Evolutionary conservation across 2,329 filamentous ascomycete species (phyloP), one percentile per base, ranked within the genome.

Genomic region (Calonectria naviculata): DNA sequence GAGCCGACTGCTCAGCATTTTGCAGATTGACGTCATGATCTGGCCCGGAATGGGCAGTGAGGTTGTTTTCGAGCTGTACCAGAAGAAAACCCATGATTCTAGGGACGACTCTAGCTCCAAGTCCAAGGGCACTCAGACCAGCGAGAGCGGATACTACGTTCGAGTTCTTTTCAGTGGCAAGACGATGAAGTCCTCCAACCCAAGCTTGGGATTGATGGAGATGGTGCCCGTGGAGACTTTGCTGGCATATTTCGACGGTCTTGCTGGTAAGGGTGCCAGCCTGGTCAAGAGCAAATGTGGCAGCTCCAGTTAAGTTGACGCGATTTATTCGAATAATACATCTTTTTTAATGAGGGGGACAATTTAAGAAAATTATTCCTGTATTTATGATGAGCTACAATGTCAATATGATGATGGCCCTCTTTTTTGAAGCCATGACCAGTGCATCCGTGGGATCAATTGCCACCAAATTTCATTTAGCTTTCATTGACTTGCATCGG

Each of bases 21-120:
- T 95, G 75, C 93, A 95, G 82, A 71, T 73, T 1, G 91, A 94
- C 21, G 82, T 86, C 61, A 95, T 95, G 93, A 91, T 95, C 0
- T 95, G 94, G 94, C 93, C 93, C 0, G 94, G 94, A 0, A 95
- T 95, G 93, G 94, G 94, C 0, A 87, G 90, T 5, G 93, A 95
- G 81, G 86, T 95, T 0, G 89, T 95, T 0, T 95, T 95, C 79
- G 94, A 95, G 83, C 78, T 95, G 19, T 95, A 91, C 75, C 85
- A 81, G 74, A 86, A 85, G 76, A 78, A 65, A 4, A 2, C 42
- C 6, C 46, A 28, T 8, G 60, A 65, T 5, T 29, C 54, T 0
- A 52, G 31, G 10, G 19, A 70, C 17, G 49, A 69, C 31, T 41
- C 26, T 1, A 24, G 44, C 17, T 42, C 24, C 29, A 58, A 52